Percentiles rank a stretch among this genome's conserved stretches.
phyloP scores from a whole-genome alignment of 23 red algal species.

The Cyanidiococcus yangmingshanensis region DNA sequence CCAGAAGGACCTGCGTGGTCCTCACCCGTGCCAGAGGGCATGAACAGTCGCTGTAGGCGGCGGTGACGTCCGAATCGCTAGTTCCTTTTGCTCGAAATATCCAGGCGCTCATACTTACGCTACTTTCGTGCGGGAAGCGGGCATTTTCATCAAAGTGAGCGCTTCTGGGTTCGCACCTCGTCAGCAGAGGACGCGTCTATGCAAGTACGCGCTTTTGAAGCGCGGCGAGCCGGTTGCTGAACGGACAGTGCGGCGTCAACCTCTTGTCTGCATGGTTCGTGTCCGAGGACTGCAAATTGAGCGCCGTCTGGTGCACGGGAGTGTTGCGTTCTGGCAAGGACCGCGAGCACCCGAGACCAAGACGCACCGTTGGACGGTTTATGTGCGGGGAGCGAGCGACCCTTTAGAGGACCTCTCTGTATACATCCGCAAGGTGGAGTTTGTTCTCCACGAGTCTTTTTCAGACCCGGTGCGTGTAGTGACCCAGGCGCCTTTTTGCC shows the following conservation, averaged over 20 bases:
- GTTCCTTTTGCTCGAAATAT: not conserved
- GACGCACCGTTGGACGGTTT: conserved; percentile 78
- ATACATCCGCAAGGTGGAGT: conserved; percentile 83
- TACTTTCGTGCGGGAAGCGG: no score
- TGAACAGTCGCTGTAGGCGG: not conserved
- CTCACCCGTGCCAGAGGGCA: not conserved
- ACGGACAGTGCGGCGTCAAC: no score
- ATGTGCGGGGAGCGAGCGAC: conserved; percentile 53
- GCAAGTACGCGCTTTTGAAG: no score
- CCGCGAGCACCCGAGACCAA: conserved; percentile 36
- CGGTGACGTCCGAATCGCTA: not conserved
- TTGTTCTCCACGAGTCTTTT: conserved; percentile 87
- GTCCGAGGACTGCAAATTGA: no score
- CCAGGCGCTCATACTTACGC: no score
- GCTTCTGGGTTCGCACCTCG: no score
- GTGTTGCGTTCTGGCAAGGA: conserved; percentile 39
- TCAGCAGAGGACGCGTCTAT: no score
- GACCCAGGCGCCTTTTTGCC: conserved; percentile 65
- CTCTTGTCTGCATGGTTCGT: no score
- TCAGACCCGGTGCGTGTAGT: conserved; percentile 50
- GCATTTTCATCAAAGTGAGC: no score
- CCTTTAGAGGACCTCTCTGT: conserved; percentile 50
- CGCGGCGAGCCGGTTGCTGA: no score
- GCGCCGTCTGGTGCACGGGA: conserved; percentile 50
- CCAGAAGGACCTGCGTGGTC: not conserved